A percentile compares a stretch with the other conserved stretches of the same genome.
Conservation (phyloP, 176 grass and related monocot species). For the Oryza coarctata region DNA sequence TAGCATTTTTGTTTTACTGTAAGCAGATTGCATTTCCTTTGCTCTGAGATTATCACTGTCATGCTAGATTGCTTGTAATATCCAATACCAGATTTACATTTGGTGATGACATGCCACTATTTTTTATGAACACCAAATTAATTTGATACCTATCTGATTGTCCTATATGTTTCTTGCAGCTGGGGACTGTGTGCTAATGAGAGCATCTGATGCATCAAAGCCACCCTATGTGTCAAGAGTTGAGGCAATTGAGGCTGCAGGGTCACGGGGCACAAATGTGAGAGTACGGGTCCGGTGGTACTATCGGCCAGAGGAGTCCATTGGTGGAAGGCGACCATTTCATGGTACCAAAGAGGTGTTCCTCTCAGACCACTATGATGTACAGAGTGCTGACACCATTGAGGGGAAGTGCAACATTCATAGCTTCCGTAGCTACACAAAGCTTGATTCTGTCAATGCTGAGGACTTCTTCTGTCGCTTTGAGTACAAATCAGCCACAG, state of each 20-base stretch:
- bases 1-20: neutral
- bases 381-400: conserved; percentile 95
- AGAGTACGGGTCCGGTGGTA: conserved; percentile 92
- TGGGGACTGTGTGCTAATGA: conserved; percentile 80
- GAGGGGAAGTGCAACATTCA: conserved; percentile 94
- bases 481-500: conserved; percentile 81
- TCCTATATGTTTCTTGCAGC: conserved; percentile 48
- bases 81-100: conserved; percentile 10
- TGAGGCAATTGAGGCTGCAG: conserved; percentile 72
- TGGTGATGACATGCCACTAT: neutral
- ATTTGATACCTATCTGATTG: conserved; percentile 24
- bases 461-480: conserved; percentile 93
- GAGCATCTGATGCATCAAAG: conserved; percentile 59
- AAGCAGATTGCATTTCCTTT: neutral
- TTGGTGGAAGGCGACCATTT: conserved; percentile 74
- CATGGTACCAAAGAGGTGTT: conserved; percentile 87
- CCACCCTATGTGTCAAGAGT: conserved; percentile 73
- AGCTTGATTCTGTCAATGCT: conserved; percentile 79
- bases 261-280: conserved; percentile 66
- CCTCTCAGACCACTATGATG: conserved; percentile 93
- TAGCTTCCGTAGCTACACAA: conserved; percentile 81
- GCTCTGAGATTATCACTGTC: neutral
- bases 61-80: neutral
- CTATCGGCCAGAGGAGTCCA: conserved; percentile 93
- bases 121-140: neutral